These are phyloP conservation scores for Periglandula ipomoeae DNA, from an alignment of 2,329 filamentous ascomycete species.

Conservation along the genomic window DNA sequence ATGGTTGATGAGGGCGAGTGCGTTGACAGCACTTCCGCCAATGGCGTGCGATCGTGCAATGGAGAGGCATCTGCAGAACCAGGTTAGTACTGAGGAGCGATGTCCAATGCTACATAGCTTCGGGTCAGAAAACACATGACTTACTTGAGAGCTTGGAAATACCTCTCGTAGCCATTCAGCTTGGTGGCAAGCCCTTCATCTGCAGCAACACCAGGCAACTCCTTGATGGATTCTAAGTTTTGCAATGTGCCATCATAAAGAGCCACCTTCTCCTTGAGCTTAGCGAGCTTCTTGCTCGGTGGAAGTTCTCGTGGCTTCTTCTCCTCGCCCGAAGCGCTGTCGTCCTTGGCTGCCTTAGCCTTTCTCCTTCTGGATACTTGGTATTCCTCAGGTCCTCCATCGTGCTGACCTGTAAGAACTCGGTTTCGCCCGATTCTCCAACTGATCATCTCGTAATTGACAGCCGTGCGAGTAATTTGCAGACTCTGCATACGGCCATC, in stretches of 20 bases:
- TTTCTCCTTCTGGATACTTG: constrained; percentile 42
- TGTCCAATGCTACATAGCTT: background rate
- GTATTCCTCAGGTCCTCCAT: constrained; percentile 57
- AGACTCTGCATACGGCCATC: constrained; percentile 85
- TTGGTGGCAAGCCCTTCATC: constrained; percentile 69
- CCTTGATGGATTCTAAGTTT: constrained; percentile 81
- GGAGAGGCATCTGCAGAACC: constrained; percentile 57
- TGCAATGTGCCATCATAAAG: constrained; percentile 87
- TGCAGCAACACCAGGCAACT: constrained; percentile 80
- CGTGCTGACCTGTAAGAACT: constrained; percentile 72
- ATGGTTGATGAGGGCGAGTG: constrained; percentile 74
- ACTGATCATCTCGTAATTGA: constrained; percentile 88
- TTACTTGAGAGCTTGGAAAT: constrained; percentile 84
- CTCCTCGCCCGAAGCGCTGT: constrained; percentile 24
- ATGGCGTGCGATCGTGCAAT: constrained; percentile 79
- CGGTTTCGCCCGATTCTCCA: constrained; percentile 93
- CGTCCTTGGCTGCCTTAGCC: constrained; percentile 18
- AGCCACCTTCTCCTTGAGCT: constrained; percentile 77
- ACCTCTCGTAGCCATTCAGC: constrained; percentile 67
- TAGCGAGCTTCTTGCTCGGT: constrained; percentile 64
- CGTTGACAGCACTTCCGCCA: constrained; percentile 61
- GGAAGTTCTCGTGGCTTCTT: constrained; percentile 52
- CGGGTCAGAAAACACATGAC: constrained; percentile 16
- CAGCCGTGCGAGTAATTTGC: constrained; percentile 83
- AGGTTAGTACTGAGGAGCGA: background rate